Percentiles rank a stretch among this genome's conserved stretches.
phyloP scores from a whole-genome alignment of 2,329 filamentous ascomycete genomes.

The Pseudogymnoascus sp. region DNA sequence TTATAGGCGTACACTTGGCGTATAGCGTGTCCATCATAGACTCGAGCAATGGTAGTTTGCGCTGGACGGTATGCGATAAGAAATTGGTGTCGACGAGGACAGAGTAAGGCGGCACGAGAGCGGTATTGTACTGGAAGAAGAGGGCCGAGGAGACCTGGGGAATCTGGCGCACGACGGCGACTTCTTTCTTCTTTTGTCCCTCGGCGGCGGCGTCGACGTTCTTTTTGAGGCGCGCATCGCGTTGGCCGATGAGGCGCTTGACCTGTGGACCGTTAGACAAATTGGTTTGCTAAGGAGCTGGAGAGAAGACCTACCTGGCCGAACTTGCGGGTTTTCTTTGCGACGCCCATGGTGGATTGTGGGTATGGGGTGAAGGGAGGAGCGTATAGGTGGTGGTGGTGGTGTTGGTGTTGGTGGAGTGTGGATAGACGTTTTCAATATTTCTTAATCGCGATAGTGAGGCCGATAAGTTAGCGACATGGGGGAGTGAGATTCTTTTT shows the following conservation, averaged over 20 bases:
- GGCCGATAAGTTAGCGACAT: conserved; percentile 2
- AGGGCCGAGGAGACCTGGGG: conserved; percentile 74
- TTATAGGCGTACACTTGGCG: conserved; percentile 78
- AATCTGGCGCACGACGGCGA: conserved; percentile 65
- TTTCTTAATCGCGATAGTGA: conserved; percentile 10
- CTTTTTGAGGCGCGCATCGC: conserved; percentile 73
- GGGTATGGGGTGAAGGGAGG: neutral
- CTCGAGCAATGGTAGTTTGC: conserved; percentile 79
- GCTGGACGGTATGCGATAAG: conserved; percentile 77
- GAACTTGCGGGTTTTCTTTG: conserved; percentile 90
- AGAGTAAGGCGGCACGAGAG: conserved; percentile 73
- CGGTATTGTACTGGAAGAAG: conserved; percentile 85
- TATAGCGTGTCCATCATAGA: conserved; percentile 89
- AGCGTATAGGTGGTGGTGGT: neutral
- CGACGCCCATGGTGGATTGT: conserved; percentile 61
- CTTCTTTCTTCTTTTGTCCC: conserved; percentile 48
- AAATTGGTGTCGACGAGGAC: conserved; percentile 76
- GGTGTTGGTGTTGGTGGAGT: neutral
- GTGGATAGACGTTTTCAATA: neutral
- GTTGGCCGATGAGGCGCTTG: conserved; percentile 75
- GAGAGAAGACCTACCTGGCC: conserved; percentile 45
- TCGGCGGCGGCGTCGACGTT: conserved; percentile 63
- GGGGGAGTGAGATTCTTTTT: neutral
- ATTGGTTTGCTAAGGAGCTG: conserved; percentile 23
- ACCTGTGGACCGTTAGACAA: conserved; percentile 36